Percentiles rank a stretch among this genome's conserved stretches.
These are phyloP conservation scores for Flaveria linearis DNA, from an alignment of 129 eudicot species.

Conservation along the genomic window DNA sequence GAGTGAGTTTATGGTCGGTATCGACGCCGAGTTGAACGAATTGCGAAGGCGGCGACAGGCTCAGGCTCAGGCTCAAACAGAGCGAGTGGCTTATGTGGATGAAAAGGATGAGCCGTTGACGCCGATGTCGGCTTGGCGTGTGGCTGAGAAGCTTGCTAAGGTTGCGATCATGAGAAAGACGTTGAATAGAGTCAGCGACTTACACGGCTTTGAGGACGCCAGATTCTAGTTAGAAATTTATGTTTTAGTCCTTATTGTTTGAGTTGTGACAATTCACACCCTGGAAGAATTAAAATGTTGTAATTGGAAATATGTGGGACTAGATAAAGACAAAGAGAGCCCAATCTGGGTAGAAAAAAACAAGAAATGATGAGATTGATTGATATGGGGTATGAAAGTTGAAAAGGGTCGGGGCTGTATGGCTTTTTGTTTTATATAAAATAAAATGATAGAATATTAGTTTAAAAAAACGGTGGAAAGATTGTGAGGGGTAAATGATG, in stretches of 20 bases:
- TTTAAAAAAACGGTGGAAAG: conserved; percentile 10
- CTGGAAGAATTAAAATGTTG: neutral
- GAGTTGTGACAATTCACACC: conserved; percentile 10
- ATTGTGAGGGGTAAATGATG: conserved; percentile 5
- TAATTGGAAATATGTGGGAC: conserved; percentile 25
- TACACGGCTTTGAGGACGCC: conserved; percentile 97
- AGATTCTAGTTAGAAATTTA: conserved; percentile 54
- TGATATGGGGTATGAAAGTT: neutral
- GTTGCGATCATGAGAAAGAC: conserved; percentile 92
- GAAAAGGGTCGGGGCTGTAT: conserved; percentile 27
- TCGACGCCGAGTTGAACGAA: conserved; percentile 69
- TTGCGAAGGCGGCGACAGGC: conserved; percentile 45
- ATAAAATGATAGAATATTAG: neutral
- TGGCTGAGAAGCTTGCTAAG: conserved; percentile 90
- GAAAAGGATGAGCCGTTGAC: conserved; percentile 85
- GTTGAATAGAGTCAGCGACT: conserved; percentile 81
- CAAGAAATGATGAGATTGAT: conserved; percentile 33
- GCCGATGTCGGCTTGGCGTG: conserved; percentile 98
- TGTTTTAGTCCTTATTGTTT: conserved; percentile 24
- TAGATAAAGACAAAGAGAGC: conserved; percentile 41
- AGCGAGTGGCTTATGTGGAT: conserved; percentile 28
- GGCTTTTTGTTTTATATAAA: conserved; percentile 18
- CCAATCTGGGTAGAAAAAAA: conserved; percentile 33
- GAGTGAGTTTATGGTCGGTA: conserved; percentile 45
- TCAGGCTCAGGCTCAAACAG: conserved; percentile 28